Evolutionary conservation across 805 yeast species (phyloP), one percentile per base, ranked within the genome.

Genomic region (Scheffersomyces amazonensis): DNA sequence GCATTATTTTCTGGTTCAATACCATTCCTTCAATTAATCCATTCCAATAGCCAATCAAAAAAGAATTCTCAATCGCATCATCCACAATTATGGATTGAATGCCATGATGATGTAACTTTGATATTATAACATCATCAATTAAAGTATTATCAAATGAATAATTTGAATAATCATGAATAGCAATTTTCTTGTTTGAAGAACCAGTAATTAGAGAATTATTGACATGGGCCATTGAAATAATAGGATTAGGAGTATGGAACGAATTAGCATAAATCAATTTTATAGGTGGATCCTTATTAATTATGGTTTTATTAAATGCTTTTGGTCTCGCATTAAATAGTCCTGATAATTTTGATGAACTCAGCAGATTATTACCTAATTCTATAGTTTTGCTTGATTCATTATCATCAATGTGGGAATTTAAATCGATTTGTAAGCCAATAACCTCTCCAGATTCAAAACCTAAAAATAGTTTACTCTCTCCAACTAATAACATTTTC

Each of bases 371-470:
- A n/a, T n/a, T n/a, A n/a, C n/a, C n/a, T n/a, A n/a, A n/a, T 15
- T 16, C 32, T 22, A 18, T 16, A 2, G 29, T 15, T 25, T 19
- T 27, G 4, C 20, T 5, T 13, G 25, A 5, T 20, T 23, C 18
- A 21, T 31, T 22, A 24, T 20, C 9, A 16, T 16, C 12, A n/a
- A 9, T 18, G 13, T 5, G 27, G 28, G 13, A 21, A 11, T 38
- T 23, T 6, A 40, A 45, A 20, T 52, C 57, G 4, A 66, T 40
- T 5, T 43, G 28, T 20, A 60, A 49, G 1, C 64, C 69, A 16
- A 58, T 27, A 6, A 69, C 36, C 47, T 76, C 80, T 0, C 96
- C 95, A 13, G 85, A 80, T 54, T 87, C 96, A 52, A 75, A 87
- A 1, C 95, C 96, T 5, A 82, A 64, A 13, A 58, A 57, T 13